Conservation (phyloP, 768 basidiomycete species). For the Porphyrellus cyaneotinctus region DNA sequence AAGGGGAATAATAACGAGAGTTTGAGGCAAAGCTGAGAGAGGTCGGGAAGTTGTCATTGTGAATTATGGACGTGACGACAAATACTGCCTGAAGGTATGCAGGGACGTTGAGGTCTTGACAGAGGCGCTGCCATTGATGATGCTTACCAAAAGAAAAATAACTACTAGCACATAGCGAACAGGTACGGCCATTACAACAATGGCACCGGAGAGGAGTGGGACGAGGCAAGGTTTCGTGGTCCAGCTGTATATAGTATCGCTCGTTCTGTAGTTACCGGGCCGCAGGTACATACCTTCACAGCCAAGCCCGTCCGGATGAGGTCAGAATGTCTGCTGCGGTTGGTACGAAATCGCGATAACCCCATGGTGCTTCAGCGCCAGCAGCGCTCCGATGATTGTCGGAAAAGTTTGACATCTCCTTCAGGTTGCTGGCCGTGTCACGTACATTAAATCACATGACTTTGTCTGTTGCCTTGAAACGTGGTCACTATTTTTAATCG, state of each 20-base stretch:
- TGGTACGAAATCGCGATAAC: no score
- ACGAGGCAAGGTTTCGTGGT: not conserved
- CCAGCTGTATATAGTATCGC: constrained; percentile 12
- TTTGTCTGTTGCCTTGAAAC: no score
- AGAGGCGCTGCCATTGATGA: not conserved
- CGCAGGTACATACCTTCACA: not conserved
- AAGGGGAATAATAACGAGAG: not conserved
- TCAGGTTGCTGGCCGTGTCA: no score
- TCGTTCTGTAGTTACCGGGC: not conserved
- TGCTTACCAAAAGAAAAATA: constrained; percentile 20
- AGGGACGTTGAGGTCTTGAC: not conserved
- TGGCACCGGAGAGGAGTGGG: not conserved
- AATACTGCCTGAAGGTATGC: constrained; percentile 10
- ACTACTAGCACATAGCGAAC: constrained; percentile 20
- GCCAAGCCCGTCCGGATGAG: not conserved
- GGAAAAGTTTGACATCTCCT: no score
- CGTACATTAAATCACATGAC: no score
- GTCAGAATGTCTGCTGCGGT: not conserved
- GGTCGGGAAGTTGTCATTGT: not conserved
- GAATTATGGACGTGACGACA: constrained; percentile 9
- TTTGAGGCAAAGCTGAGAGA: not conserved
- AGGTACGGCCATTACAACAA: constrained; percentile 15
- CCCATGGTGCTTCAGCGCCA: no score
- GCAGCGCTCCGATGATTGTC: no score
- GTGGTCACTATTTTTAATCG: no score